A percentile compares a stretch with the other conserved stretches of the same genome.
phyloP scores from a whole-genome alignment of 192 early-diverging fungal species.

The Podochytrium sp. region DNA sequence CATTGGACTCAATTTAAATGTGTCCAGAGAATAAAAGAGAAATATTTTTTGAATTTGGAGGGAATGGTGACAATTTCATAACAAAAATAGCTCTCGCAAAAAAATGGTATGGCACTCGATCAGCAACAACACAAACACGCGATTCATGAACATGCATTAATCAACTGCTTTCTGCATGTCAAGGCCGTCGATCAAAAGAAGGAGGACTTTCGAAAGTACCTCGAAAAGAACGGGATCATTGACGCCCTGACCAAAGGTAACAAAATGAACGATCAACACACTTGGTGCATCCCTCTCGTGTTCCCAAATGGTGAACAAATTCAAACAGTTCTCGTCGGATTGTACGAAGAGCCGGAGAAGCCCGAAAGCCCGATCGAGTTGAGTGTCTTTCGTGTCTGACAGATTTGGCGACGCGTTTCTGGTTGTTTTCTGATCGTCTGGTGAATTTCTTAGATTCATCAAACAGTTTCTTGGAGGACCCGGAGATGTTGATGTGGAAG shows the following conservation, averaged over 20 bases:
- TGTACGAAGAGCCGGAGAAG: constrained; percentile 71
- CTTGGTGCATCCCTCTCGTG: no score
- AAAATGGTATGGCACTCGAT: constrained; percentile 67
- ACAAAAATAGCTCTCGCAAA: constrained; percentile 49
- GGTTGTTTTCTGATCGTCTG: not conserved
- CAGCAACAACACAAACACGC: no score
- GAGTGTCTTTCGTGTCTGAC: constrained; percentile 3
- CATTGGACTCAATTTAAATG: not conserved
- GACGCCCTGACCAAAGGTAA: constrained; percentile 67
- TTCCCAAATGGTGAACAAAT: no score
- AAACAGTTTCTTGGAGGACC: constrained; percentile 67
- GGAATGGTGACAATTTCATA: not conserved
- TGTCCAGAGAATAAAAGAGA: not conserved
- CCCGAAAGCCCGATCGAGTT: constrained; percentile 65
- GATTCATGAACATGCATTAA: no score
- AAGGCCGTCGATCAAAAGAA: constrained; percentile 64
- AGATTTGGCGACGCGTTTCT: not conserved
- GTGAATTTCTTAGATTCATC: constrained; percentile 47
- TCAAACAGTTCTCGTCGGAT: constrained; percentile 63
- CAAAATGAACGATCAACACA: no score
- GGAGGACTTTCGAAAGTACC: constrained; percentile 69
- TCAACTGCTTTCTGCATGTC: no score
- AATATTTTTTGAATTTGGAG: not conserved
- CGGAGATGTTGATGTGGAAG: constrained; percentile 60
- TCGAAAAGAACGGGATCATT: constrained; percentile 67